These are phyloP conservation scores for Malania oleifera DNA, from an alignment of 164 flowering plant genomes.

Conservation along the genomic window DNA sequence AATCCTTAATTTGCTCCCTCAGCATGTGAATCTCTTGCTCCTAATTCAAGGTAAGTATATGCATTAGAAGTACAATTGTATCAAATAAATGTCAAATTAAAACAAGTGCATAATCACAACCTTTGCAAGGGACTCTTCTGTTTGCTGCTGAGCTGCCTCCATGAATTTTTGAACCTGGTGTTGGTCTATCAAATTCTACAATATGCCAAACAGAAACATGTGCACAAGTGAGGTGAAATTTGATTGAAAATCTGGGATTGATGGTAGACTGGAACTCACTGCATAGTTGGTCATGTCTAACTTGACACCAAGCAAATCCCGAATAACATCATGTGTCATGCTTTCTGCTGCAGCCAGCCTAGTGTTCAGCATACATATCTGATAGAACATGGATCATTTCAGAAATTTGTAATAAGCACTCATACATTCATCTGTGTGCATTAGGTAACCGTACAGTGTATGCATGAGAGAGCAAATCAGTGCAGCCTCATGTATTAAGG, in stretches of 20 bases:
- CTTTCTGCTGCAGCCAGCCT: conserved; percentile 84
- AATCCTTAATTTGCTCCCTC: conserved; percentile 39
- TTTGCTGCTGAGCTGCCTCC: conserved; percentile 58
- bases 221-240: neutral
- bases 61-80: conserved; percentile 1
- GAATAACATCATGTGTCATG: conserved; percentile 96
- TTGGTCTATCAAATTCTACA: conserved; percentile 66
- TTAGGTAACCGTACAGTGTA: neutral
- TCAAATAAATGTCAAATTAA: neutral
- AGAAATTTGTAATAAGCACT: neutral
- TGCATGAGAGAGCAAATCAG: neutral
- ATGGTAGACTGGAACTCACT: conserved; percentile 40
- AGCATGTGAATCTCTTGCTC: conserved; percentile 57
- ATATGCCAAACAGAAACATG: conserved; percentile 3
- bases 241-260: neutral
- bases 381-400: conserved; percentile 10
- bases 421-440: neutral
- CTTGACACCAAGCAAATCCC: conserved; percentile 87
- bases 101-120: conserved; percentile 19
- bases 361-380: conserved; percentile 70
- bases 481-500: no score
- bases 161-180: conserved; percentile 54
- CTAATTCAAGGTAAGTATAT: conserved; percentile 22
- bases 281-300: conserved; percentile 82
- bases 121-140: conserved; percentile 44